Percentiles rank a stretch among this genome's conserved stretches.
phyloP scores from a whole-genome alignment of 179 eudicot genomes.

The Heliamphora pulchella region DNA sequence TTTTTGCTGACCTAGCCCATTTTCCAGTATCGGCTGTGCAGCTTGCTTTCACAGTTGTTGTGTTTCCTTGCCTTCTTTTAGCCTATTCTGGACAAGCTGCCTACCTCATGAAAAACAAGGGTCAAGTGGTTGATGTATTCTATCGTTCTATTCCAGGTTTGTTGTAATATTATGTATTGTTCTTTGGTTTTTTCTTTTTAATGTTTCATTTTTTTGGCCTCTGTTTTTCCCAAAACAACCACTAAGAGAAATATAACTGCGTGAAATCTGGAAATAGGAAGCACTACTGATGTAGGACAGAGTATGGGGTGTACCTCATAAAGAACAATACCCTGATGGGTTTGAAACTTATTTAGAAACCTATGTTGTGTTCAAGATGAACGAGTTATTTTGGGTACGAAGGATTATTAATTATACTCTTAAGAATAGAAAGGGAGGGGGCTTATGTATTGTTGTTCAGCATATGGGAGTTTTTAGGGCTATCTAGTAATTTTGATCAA shows the following conservation, averaged over 20 bases:
- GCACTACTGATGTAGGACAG: slow-evolving; percentile 3
- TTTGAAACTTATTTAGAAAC: background rate
- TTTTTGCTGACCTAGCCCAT: slow-evolving; percentile 89
- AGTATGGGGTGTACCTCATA: background rate
- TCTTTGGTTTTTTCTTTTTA: background rate
- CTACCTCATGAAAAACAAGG: slow-evolving; percentile 63
- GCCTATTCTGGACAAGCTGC: slow-evolving; percentile 99
- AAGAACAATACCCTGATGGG: background rate
- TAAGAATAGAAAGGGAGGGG: too few species aligned
- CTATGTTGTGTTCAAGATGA: background rate
- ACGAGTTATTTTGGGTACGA: background rate
- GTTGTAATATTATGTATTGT: background rate
- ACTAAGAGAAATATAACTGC: slow-evolving; percentile 6
- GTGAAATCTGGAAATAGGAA: background rate
- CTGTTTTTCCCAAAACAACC: background rate
- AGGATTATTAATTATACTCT: background rate
- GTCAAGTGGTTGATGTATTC: slow-evolving; percentile 76
- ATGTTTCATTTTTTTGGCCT: slow-evolving; percentile 4
- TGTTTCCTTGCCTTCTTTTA: slow-evolving; percentile 92
- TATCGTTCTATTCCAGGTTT: slow-evolving; percentile 95
- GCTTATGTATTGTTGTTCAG: background rate
- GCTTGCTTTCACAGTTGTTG: slow-evolving; percentile 79
- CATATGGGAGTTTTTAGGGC: background rate
- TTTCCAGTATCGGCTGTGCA: slow-evolving; percentile 87
- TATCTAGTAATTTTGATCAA: background rate